Evolutionary conservation across 352 stramenopile genomes (phyloP), one percentile per base, ranked within the genome.

Genomic region (Globisporangium spinosum): DNA sequence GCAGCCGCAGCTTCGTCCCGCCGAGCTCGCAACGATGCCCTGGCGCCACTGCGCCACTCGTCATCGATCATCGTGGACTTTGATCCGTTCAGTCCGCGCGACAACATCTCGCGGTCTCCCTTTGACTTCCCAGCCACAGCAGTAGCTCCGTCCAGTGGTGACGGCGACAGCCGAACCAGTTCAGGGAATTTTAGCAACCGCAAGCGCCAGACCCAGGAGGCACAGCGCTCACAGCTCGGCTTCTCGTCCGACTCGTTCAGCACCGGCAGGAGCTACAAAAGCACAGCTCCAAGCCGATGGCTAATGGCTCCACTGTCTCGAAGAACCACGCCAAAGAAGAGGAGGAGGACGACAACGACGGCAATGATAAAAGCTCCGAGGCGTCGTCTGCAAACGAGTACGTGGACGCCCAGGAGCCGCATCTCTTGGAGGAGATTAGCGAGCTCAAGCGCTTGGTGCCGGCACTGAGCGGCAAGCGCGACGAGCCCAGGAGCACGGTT

Each of bases 81-180:
- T 73, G 84, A 91, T 38, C 82, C 84, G 2, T 93, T 90, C 70
- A 89, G 82, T 67, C 80, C 79, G 4, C 81, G 80, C 34, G 78
- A 77, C 20, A 74, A 74, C 20, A 90, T 78, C 13, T 83, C 85
- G 17, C 79, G 68, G 5, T 74, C 73, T 20, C 82, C 78, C 0
- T 87, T 89, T 63, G 70, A 77, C 58, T 83, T 85, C 55, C 70
- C 72, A 23, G 34, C 22, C 3, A 47, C 35, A 17, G 25, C n/a
- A 38, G 32, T 13, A 10, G 47, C 47, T 55, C 47, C 22, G 29
- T 32, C 8, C 17, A 49, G 12, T 29, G 23, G 13, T 56, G 22
- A 9, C 3, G 25, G 13, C 5, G 25, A 47, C 15, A 47, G 15
- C 15, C 40, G 40, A 47, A n/a, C 40, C 40, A 47, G 25, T 17